Base-by-base conservation (phyloP, 139 green algal species). In the Desmodesmus armatus region DNA sequence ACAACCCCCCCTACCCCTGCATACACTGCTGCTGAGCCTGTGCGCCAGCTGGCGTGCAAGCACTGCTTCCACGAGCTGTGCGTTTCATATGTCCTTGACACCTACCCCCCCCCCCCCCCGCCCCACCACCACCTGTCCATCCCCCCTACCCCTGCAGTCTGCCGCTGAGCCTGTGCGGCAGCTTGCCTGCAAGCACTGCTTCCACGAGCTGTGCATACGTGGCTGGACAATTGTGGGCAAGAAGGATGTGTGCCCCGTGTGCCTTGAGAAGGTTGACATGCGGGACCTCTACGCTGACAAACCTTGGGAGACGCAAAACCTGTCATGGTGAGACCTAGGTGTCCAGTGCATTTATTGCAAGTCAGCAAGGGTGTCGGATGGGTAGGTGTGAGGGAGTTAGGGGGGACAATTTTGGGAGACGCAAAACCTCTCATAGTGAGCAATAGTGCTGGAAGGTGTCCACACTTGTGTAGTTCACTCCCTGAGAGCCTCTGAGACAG, bases 181-280 rank as follows among this genome's bases (percentile, higher is more conserved):
- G 89, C 88, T 98, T 44, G 82, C 82, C 3, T 98, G 96, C 95
- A 97, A 97, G 89, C 95, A 98, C 88, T 86, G 93, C 81, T 98
- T 98, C 90, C 96, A 98, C 84, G 82, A 93, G 60, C 85, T 94
- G 40, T 98, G 96, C 85, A 92, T 98, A 9, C 79, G 91, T 2
- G 96, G 96, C 7, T 98, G 96, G 96, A 96, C 93, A 15, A 94
- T 98, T 70, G 94, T 98, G 35, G 93, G 93, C 78, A 96, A 96
- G 85, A 96, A 96, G 84, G 92, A 97, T 85, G 89, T 89, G 0
- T 97, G 94, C 77, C 94, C 94, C 2, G 88, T 89, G 21, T 97
- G 94, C 83, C 74, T 88, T 44, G 94, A 97, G 74, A 96, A 96
- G 87, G 89, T 96, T 63, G 94, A 97, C 88, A 84, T 96, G 65